Conservation (phyloP, 495 filamentous ascomycete species). For the Xylaria intraflava region DNA sequence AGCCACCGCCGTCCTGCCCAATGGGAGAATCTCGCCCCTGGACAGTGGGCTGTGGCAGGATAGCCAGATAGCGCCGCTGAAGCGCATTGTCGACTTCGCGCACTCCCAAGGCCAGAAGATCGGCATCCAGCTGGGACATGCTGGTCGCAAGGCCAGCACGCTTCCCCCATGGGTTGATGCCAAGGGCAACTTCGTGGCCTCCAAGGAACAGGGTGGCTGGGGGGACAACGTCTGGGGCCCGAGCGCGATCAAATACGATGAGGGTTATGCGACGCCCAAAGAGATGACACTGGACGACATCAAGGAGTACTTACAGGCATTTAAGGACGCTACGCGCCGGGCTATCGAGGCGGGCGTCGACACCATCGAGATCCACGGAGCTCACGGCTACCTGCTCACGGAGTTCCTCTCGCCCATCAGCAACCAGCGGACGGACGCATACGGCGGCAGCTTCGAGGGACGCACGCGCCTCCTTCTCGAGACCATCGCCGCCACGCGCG, state of each 20-base stretch:
- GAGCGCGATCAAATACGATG: slow-evolving; percentile 42
- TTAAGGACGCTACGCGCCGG: slow-evolving; percentile 51
- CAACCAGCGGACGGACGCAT: slow-evolving; percentile 53
- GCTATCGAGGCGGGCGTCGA: slow-evolving; percentile 65
- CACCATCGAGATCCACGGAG: slow-evolving; percentile 56
- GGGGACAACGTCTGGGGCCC: slow-evolving; percentile 52
- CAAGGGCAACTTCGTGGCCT: slow-evolving; percentile 31
- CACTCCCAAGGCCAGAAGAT: slow-evolving; percentile 60
- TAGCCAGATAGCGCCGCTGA: slow-evolving; percentile 58
- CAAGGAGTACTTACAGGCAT: slow-evolving; percentile 53
- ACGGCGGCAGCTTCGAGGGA: slow-evolving; percentile 55
- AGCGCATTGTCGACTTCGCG: slow-evolving; percentile 53
- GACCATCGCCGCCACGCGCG: slow-evolving; percentile 40
- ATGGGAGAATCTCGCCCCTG: slow-evolving; percentile 66
- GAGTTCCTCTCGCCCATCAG: slow-evolving; percentile 57
- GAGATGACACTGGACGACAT: slow-evolving; percentile 59
- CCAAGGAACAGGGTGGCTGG: slow-evolving; percentile 56
- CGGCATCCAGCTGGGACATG: slow-evolving; percentile 68
- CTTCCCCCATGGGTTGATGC: slow-evolving; percentile 53
- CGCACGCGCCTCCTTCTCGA: slow-evolving; percentile 45
- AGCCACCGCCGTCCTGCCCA: slow-evolving; percentile 58
- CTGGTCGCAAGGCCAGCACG: slow-evolving; percentile 65
- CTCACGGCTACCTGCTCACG: slow-evolving; percentile 59
- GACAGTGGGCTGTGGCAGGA: slow-evolving; percentile 66
- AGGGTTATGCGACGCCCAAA: slow-evolving; percentile 41